Percentiles rank a stretch among this genome's conserved stretches.
Conservation (phyloP, 2,329 filamentous ascomycete species). For the Phialophora expanda region DNA sequence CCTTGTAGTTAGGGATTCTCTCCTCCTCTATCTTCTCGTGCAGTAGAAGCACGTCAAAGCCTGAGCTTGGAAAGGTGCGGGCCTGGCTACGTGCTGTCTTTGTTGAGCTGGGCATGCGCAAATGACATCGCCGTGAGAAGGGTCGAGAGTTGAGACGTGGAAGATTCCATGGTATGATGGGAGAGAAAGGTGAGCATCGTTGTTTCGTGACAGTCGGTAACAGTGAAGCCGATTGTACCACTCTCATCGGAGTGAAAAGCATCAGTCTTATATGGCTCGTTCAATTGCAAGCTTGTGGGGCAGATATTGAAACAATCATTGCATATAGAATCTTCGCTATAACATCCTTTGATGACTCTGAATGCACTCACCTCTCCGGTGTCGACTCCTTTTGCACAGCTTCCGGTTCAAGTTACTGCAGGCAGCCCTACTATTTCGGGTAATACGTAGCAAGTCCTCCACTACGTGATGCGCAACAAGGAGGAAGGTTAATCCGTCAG, state of each 20-base stretch:
- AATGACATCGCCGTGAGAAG: neutral
- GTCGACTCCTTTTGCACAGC: no score
- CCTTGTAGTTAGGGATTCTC: conserved; percentile 33
- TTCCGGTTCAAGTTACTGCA: no score
- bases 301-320: no score
- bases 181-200: neutral
- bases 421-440: no score
- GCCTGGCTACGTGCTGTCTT: neutral
- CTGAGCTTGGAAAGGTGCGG: neutral
- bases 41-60: neutral
- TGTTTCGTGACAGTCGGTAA: neutral
- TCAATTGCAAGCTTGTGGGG: no score
- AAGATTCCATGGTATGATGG: neutral
- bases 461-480: no score
- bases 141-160: neutral
- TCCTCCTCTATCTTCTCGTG: conserved; percentile 33
- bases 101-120: neutral
- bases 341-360: no score
- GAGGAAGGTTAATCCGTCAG: no score
- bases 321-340: no score
- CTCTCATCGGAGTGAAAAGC: neutral
- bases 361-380: no score
- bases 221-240: neutral
- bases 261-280: no score
- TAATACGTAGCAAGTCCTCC: no score